phyloP scores from a whole-genome alignment of 2,329 filamentous ascomycete species.

The Alternaria triticina region DNA sequence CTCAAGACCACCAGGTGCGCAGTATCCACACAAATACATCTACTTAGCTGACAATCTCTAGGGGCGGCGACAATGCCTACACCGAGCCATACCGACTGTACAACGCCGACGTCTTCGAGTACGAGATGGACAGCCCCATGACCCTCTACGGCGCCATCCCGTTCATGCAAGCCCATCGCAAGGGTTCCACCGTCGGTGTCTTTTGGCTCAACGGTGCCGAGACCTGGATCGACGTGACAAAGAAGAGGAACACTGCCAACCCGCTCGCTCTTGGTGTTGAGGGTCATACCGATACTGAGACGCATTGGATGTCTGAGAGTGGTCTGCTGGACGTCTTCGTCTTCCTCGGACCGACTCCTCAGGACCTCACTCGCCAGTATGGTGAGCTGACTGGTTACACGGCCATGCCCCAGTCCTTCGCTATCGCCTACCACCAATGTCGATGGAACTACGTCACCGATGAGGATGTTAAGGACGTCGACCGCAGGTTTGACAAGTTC shows the following conservation, averaged over 20 bases:
- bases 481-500: conserved; percentile 93
- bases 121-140: conserved; percentile 96
- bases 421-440: conserved; percentile 95
- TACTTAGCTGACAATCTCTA: conserved; percentile 25
- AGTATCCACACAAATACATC: neutral
- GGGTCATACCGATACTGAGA: conserved; percentile 77
- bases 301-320: conserved; percentile 95
- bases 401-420: conserved; percentile 88
- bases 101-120: conserved; percentile 97
- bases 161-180: conserved; percentile 96
- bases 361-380: conserved; percentile 81
- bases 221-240: conserved; percentile 95
- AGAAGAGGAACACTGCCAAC: conserved; percentile 75
- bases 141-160: conserved; percentile 97
- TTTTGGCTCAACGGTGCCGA: conserved; percentile 98
- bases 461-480: conserved; percentile 95
- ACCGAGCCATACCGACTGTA: conserved; percentile 91
- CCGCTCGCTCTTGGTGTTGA: conserved; percentile 75
- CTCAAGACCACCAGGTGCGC: conserved; percentile 80
- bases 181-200: conserved; percentile 89
- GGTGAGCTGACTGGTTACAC: conserved; percentile 90
- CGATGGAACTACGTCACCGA: conserved; percentile 99
- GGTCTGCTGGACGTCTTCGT: conserved; percentile 92
- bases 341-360: conserved; percentile 86
- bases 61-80: conserved; percentile 83